These are phyloP conservation scores for Pythium utonaiense DNA, from an alignment of 352 stramenopile genomes.

Conservation along the genomic window DNA sequence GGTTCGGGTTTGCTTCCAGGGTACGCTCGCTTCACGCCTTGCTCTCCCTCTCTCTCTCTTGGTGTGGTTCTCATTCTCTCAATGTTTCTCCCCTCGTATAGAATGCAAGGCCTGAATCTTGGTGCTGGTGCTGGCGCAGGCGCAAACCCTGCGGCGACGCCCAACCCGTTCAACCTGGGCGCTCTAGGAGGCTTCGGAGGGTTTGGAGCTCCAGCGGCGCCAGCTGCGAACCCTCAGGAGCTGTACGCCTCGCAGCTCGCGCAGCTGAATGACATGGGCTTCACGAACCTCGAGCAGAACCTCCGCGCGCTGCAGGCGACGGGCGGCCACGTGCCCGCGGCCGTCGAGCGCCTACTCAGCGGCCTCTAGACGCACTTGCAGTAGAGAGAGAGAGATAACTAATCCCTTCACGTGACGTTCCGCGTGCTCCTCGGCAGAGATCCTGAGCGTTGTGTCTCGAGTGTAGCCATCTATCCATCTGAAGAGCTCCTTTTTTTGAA, in stretches of 20 bases:
- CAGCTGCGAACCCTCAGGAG: conserved; percentile 72
- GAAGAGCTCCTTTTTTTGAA: background rate
- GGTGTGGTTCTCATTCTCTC: background rate
- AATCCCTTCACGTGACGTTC: background rate
- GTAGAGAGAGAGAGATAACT: background rate
- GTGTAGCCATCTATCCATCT: no score
- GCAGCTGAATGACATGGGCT: conserved; percentile 91
- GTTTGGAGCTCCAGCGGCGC: conserved; percentile 21
- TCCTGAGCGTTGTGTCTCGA: no score
- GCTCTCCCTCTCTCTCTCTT: background rate
- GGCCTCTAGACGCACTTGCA: conserved; percentile 19
- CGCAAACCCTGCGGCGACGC: conserved; percentile 17
- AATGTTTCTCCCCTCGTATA: conserved; percentile 13
- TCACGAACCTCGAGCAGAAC: conserved; percentile 87
- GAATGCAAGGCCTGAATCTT: conserved; percentile 52
- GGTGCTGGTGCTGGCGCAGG: conserved; percentile 13
- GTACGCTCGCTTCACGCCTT: no score
- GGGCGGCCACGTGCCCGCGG: conserved; percentile 86
- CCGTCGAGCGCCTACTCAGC: conserved; percentile 86
- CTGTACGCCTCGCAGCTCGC: conserved; percentile 84
- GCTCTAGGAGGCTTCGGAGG: conserved; percentile 20
- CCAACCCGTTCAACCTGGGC: conserved; percentile 55
- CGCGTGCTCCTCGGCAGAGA: no score
- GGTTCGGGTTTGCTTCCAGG: conserved; percentile 59
- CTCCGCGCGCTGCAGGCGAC: conserved; percentile 83